These are phyloP conservation scores for Penicillium ucsense DNA, from an alignment of 495 filamentous ascomycete species.

Conservation along the genomic window DNA sequence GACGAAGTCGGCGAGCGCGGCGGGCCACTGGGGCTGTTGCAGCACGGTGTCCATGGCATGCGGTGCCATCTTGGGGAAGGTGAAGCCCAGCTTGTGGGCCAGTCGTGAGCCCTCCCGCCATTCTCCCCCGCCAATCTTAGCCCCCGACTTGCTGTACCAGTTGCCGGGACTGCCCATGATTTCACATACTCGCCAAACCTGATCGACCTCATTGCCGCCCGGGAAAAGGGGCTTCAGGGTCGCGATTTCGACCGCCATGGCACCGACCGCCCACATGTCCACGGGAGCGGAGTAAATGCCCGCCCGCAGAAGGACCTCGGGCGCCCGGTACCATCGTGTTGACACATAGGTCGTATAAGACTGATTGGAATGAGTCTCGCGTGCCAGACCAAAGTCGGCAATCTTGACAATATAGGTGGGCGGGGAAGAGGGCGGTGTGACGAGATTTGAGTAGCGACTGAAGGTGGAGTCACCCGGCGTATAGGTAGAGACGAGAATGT, in stretches of 20 bases:
- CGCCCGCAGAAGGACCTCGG: constrained; percentile 87
- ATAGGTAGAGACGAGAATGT: constrained; percentile 94
- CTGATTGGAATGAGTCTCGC: constrained; percentile 91
- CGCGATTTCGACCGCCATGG: constrained; percentile 99
- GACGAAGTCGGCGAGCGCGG: constrained; percentile 79
- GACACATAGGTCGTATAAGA: constrained; percentile 99
- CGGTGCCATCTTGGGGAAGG: constrained; percentile 98
- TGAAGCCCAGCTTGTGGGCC: constrained; percentile 93
- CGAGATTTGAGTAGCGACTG: constrained; percentile 81
- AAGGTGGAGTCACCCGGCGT: constrained; percentile 76
- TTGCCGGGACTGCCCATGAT: constrained; percentile 99
- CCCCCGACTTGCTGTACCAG: constrained; percentile 88
- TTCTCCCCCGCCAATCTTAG: constrained; percentile 86
- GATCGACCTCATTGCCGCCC: constrained; percentile 95
- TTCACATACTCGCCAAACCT: constrained; percentile 98
- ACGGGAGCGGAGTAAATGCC: constrained; percentile 97
- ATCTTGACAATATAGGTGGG: constrained; percentile 96
- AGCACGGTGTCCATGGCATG: constrained; percentile 94
- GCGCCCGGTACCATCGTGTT: constrained; percentile 95
- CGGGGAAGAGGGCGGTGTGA: constrained; percentile 90
- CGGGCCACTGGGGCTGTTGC: constrained; percentile 82
- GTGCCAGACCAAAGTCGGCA: constrained; percentile 95
- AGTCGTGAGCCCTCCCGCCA: constrained; percentile 92
- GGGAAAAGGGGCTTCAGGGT: constrained; percentile 97
- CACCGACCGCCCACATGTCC: constrained; percentile 96